Evolutionary conservation across 176 grass and related monocot species (phyloP).

Genomic region (Hordeum vulgare): MorexV3_pseudomolecules_assembly NC_058520.1:205463186-205463685

Average conservation of each 20-base stretch:
- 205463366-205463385: slow-evolving; percentile 17
- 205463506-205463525: background rate
- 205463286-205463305: slow-evolving; percentile 16
- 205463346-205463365: background rate
- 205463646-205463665: background rate
- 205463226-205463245: background rate
- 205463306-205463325: slow-evolving; percentile 25
- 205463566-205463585: background rate
- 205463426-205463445: background rate
- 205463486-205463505: background rate
- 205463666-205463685: no score
- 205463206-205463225: background rate
- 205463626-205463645: background rate
- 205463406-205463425: background rate
- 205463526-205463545: background rate
- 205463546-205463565: background rate
- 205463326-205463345: slow-evolving; percentile 1
- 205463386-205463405: slow-evolving; percentile 25
- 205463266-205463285: background rate
- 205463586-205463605: background rate
- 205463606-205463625: background rate
- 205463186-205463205: slow-evolving; percentile 18
- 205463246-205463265: slow-evolving; percentile 3
- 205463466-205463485: slow-evolving; percentile 2
- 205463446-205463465: background rate